phyloP scores from a whole-genome alignment of 345 rosid species.

The Salix caprea region DNA sequence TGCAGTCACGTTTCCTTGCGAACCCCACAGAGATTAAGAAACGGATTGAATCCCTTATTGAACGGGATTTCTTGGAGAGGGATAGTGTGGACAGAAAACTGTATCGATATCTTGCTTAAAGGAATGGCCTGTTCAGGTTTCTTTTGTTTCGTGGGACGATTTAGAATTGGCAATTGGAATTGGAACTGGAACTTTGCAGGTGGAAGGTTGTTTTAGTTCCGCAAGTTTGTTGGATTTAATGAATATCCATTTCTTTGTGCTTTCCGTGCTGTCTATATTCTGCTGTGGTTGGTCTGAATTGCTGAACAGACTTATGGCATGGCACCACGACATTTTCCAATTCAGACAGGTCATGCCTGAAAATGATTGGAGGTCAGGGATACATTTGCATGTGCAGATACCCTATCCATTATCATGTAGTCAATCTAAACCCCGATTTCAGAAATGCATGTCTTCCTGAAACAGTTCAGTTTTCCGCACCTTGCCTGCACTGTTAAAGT shows the following conservation, averaged over 20 bases:
- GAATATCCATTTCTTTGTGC: conserved; percentile 20
- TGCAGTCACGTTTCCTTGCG: conserved; percentile 91
- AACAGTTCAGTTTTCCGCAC: neutral
- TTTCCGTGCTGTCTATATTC: neutral
- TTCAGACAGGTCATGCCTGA: neutral
- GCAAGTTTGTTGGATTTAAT: conserved; percentile 19
- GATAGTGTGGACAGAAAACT: conserved; percentile 77
- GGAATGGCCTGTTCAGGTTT: conserved; percentile 9
- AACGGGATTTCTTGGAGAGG: conserved; percentile 97
- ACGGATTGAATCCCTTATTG: conserved; percentile 92
- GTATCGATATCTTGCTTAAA: conserved; percentile 87
- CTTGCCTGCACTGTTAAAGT: neutral
- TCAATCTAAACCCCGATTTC: neutral
- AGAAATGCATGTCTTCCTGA: neutral
- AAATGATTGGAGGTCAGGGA: neutral
- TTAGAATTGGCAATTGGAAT: conserved; percentile 8
- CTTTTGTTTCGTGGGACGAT: conserved; percentile 11
- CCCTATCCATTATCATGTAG: too few relatives aligned
- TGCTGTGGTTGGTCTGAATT: conserved; percentile 3
- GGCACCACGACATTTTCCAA: neutral
- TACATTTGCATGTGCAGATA: neutral
- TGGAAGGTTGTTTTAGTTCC: conserved; percentile 18
- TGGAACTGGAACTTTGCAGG: conserved; percentile 15
- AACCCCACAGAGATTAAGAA: conserved; percentile 96
- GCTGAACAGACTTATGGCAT: neutral